Evolutionary conservation across 1,284 basidiomycete species (phyloP), one percentile per base, ranked within the genome.

Genomic region (Sanghuangporus baumii): DNA sequence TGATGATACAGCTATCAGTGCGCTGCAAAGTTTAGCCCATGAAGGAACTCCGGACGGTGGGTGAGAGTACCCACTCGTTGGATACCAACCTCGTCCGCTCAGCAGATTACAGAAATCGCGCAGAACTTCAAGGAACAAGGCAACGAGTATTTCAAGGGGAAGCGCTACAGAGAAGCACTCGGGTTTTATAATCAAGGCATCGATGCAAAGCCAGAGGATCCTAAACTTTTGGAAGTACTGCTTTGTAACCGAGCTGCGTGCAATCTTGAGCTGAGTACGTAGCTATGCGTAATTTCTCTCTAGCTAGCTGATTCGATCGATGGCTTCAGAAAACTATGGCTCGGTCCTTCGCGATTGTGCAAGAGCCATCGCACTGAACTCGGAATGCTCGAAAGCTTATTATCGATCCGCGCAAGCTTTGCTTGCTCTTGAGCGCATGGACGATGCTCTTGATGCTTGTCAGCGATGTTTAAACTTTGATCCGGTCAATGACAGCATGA

Each of bases 101-200:
- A 23, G 20, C 20, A 52, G 23, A 47, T 41, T 48, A 16, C 68
- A 96, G 96, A 99, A 74, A 81, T 94, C 67, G 94, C 96, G 0
- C 79, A 85, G 66, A 96, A 93, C 73, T 98, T 98, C 76, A 98
- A 98, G 74, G 85, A 92, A 60, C 94, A 98, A 73, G 96, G 94
- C 2, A 98, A 98, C 73, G 93, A 95, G 62, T 94, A 97, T 70
- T 98, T 93, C 77, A 87, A 86, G 66, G 89, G 88, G 23, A 93
- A 91, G 72, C 84, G 93, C 55, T 93, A 87, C 74, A 83, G 89
- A 36, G 96, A 99, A 73, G 96, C 96, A 1, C 67, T 89, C 9
- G 85, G 86, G 0, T 98, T 98, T 72, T 99, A 98, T 74, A 88
- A 89, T 0, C 91, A 96, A 71, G 96, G 90, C 0, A 72, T 99